Evolutionary conservation across 169 alveolate genomes (phyloP).

Genomic region (Plasmodium coatneyi): DNA sequence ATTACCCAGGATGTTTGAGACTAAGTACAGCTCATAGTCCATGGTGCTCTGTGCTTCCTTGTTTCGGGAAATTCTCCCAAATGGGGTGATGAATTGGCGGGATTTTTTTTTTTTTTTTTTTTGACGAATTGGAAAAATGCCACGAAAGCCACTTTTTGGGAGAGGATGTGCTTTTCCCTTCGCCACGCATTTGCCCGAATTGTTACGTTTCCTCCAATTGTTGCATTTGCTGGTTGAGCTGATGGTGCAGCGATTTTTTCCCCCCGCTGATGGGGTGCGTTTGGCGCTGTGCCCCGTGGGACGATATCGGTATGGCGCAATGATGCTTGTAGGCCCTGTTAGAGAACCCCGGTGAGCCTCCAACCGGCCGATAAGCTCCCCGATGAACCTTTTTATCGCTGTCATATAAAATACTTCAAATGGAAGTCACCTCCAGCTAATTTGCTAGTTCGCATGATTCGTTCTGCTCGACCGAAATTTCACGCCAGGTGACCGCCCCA

Average conservation of each 20-base stretch:
- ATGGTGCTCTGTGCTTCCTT: not conserved
- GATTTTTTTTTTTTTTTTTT: not conserved
- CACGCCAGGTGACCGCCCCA: not conserved
- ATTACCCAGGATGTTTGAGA: constrained; percentile 67
- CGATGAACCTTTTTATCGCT: not conserved
- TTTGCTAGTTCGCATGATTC: not conserved
- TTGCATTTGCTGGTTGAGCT: not conserved
- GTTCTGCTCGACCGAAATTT: not conserved
- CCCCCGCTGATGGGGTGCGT: not conserved
- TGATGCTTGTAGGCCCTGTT: not conserved
- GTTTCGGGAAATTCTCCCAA: not conserved
- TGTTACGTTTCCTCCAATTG: not conserved
- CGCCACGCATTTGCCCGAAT: not conserved
- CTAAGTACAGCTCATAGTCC: constrained; percentile 67
- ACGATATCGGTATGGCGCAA: not conserved
- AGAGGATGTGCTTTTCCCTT: not conserved
- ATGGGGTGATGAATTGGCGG: not conserved
- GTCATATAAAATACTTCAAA: not conserved
- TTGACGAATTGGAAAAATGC: not conserved
- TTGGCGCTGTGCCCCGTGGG: not conserved
- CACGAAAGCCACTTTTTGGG: not conserved
- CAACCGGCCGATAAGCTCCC: not conserved
- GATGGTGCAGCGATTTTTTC: not conserved
- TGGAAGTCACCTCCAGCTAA: not conserved
- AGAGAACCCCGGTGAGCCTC: not conserved